Conservation (phyloP, 2,329 filamentous ascomycete genomes). For the Neonectria neomacrospora region DNA sequence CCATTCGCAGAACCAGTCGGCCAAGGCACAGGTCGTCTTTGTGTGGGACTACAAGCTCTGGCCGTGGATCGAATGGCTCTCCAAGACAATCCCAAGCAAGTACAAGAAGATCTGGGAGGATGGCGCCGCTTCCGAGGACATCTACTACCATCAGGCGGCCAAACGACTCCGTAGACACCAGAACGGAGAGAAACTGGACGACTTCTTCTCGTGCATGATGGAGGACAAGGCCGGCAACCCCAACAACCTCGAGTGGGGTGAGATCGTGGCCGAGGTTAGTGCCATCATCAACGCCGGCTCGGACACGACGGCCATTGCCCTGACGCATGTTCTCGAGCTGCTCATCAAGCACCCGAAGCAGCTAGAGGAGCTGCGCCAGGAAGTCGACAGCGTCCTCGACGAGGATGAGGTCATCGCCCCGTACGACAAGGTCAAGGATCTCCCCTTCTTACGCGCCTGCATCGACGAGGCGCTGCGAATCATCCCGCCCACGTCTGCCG, state of each 20-base stretch:
- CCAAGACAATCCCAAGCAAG: slow-evolving; percentile 58
- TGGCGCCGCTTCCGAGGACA: slow-evolving; percentile 53
- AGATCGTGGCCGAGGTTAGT: slow-evolving; percentile 64
- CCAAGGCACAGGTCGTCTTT: slow-evolving; percentile 59
- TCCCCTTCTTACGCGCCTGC: slow-evolving; percentile 62
- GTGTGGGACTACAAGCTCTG: slow-evolving; percentile 65
- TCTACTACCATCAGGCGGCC: slow-evolving; percentile 52
- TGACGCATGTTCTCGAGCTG: slow-evolving; percentile 62
- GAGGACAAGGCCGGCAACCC: slow-evolving; percentile 54
- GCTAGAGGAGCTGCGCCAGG: slow-evolving; percentile 53
- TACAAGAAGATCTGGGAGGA: slow-evolving; percentile 13
- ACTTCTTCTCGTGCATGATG: slow-evolving; percentile 68
- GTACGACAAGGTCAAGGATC: slow-evolving; percentile 60
- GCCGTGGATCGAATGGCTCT: slow-evolving; percentile 56
- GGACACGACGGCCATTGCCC: slow-evolving; percentile 59
- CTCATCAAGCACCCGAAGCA: slow-evolving; percentile 57
- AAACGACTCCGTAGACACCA: slow-evolving; percentile 20
- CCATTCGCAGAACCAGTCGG: slow-evolving; percentile 59
- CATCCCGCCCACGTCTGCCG: slow-evolving; percentile 43
- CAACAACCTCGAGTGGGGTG: slow-evolving; percentile 60
- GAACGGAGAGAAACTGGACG: slow-evolving; percentile 63
- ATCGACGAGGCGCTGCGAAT: slow-evolving; percentile 58
- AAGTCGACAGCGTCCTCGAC: slow-evolving; percentile 57
- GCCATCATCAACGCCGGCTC: slow-evolving; percentile 63
- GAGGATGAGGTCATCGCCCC: slow-evolving; percentile 55